Conservation (phyloP, 305 asterid genomes). For the Fraxinus platypoda region DNA sequence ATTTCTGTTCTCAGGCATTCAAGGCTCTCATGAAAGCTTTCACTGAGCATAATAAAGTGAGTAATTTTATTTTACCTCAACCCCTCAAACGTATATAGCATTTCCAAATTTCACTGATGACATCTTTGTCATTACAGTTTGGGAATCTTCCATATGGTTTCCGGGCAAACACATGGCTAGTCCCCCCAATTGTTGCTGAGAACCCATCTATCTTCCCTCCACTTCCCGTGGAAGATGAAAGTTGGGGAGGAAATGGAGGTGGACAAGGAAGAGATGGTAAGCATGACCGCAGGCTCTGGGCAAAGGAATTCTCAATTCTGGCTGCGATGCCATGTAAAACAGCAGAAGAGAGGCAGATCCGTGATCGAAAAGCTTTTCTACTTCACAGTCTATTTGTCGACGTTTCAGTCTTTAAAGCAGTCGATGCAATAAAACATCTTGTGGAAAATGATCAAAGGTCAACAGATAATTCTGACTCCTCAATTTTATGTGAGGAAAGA, state of each 20-base stretch:
- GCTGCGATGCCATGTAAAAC: conserved; percentile 92
- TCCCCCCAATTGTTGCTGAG: conserved; percentile 71
- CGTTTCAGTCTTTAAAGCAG: conserved; percentile 71
- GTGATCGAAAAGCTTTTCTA: conserved; percentile 89
- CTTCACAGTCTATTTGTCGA: conserved; percentile 82
- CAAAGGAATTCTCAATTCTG: conserved; percentile 63
- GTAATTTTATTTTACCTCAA: conserved; percentile 27
- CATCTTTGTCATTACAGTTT: conserved; percentile 46
- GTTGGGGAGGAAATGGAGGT: conserved; percentile 94
- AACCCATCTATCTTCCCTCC: conserved; percentile 62
- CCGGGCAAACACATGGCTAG: conserved; percentile 89
- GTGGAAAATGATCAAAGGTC: conserved; percentile 35
- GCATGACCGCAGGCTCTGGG: conserved; percentile 69
- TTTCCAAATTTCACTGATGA: conserved; percentile 13
- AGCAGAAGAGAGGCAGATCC: conserved; percentile 71
- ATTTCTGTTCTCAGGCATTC: conserved; percentile 54
- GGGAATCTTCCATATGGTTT: conserved; percentile 92
- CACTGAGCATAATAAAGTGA: conserved; percentile 85
- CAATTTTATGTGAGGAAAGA: conserved; percentile 48
- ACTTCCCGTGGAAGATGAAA: conserved; percentile 77
- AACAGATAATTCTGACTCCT: conserved; percentile 29
- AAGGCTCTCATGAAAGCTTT: conserved; percentile 84
- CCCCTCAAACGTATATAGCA: background rate
- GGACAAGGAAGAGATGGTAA: conserved; percentile 73
- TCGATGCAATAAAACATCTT: conserved; percentile 54